Conservation (phyloP, 2,329 filamentous ascomycete genomes). For the Xylaria sp. region DNA sequence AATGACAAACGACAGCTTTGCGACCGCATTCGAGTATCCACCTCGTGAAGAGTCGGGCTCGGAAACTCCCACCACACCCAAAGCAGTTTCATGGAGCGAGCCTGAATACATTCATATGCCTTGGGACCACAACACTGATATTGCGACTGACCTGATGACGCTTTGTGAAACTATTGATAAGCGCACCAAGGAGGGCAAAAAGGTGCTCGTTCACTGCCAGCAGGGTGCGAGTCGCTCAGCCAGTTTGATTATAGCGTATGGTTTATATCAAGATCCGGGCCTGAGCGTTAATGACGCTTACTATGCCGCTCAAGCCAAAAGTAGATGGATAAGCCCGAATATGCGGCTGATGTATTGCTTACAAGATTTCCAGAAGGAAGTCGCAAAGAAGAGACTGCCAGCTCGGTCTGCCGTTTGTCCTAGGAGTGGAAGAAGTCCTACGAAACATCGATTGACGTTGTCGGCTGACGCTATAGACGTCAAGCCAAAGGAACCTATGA, state of each 20-base stretch:
- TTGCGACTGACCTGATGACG: slow-evolving; percentile 78
- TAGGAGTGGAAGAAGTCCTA: slow-evolving; percentile 64
- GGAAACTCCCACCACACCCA: slow-evolving; percentile 68
- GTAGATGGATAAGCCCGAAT: slow-evolving; percentile 89
- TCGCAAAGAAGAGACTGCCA: slow-evolving; percentile 62
- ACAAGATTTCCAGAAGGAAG: slow-evolving; percentile 79
- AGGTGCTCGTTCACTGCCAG: slow-evolving; percentile 84
- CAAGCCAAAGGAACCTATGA: slow-evolving; percentile 66
- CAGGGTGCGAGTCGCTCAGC: slow-evolving; percentile 87
- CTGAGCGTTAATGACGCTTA: slow-evolving; percentile 86
- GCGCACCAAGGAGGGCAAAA: slow-evolving; percentile 77
- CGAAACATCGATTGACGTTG: slow-evolving; percentile 69
- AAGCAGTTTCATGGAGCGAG: slow-evolving; percentile 59
- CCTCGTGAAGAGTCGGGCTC: slow-evolving; percentile 53
- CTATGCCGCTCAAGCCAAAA: slow-evolving; percentile 81
- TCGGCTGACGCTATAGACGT: slow-evolving; percentile 69
- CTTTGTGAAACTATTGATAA: slow-evolving; percentile 82
- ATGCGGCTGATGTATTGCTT: slow-evolving; percentile 93
- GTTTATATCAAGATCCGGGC: slow-evolving; percentile 80
- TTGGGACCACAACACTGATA: slow-evolving; percentile 91
- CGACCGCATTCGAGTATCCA: slow-evolving; percentile 70
- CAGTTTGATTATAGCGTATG: slow-evolving; percentile 87
- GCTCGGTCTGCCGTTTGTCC: slow-evolving; percentile 61
- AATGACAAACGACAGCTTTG: slow-evolving; percentile 66
- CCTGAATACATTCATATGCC: slow-evolving; percentile 89